Percentiles rank a stretch among this genome's conserved stretches.
Evolutionary conservation across 2,329 filamentous ascomycete species (phyloP).

Genomic region (Ramularia endophylla): DNA sequence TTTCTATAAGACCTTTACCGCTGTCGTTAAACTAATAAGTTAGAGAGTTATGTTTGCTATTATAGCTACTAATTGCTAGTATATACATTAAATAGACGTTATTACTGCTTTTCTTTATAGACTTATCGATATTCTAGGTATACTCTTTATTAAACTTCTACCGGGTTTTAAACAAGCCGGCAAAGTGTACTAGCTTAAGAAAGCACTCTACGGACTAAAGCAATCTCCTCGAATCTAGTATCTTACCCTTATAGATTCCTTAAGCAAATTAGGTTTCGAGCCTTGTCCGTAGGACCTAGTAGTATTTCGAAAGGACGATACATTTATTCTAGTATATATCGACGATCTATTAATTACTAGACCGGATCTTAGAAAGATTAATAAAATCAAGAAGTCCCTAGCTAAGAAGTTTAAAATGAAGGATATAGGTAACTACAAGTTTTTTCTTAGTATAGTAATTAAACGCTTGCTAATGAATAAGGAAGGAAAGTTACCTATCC

Average conservation of each 20-base stretch:
- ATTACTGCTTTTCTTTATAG: not conserved
- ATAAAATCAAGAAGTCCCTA: constrained; percentile 1
- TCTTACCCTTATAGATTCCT: not conserved
- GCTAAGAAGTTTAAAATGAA: not conserved
- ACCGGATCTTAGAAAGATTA: constrained; percentile 1
- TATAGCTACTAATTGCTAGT: not conserved
- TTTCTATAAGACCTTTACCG: constrained; percentile 1
- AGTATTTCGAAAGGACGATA: not conserved
- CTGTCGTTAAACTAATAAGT: constrained; percentile 2
- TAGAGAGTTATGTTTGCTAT: not conserved
- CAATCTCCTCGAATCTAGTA: constrained; percentile 5
- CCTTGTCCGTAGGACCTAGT: not conserved
- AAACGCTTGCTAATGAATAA: not conserved
- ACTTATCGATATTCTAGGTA: not conserved
- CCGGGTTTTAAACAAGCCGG: not conserved
- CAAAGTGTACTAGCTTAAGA: constrained; percentile 1
- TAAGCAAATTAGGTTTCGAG: constrained; percentile 1
- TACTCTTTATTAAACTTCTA: not conserved
- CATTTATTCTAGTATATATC: constrained; percentile 1
- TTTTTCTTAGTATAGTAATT: constrained; percentile 1
- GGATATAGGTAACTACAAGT: constrained; percentile 2
- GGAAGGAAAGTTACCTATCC: not conserved
- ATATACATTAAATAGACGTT: constrained; percentile 1
- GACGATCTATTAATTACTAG: constrained; percentile 1
- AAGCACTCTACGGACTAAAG: constrained; percentile 3